Evolutionary conservation across 2,329 filamentous ascomycete genomes (phyloP), one percentile per base, ranked within the genome.

Genomic region (Fusarium circinatum): DNA sequence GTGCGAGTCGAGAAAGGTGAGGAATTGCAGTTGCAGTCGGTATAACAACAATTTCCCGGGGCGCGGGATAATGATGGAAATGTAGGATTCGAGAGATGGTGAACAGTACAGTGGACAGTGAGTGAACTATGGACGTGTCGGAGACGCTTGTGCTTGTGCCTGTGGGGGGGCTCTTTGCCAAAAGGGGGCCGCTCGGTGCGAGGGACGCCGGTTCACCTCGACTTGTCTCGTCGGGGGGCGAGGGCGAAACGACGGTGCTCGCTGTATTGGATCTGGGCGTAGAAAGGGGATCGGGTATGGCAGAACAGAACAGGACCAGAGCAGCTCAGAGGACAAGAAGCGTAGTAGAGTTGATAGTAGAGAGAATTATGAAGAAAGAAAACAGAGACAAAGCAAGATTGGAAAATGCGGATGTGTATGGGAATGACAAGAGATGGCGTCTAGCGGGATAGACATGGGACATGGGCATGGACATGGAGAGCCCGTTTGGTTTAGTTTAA

Each of bases 121-220:
- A 60, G 56, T 49, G 55, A 71, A 74, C 68, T 76, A 68, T 64
- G 71, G 71, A 75, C 63, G 65, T 68, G 74, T 71, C 65, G 75
- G 74, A 75, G 68, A 74, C 71, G 72, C 71, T 77, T 78, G 75
- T 73, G 75, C 59, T 70, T 70, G 70, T 72, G 70, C 54, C 42
- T 72, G 69, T 69, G 70, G 69, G 71, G 74, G 65, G 71, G 65
- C 57, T 72, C 47, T 73, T 72, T 75, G 76, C 76, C 76, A 78
- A 78, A 78, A 78, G 76, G 76, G 67, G 76, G 76, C 76, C 75
- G 76, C 74, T 78, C 76, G 76, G 76, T 78, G 76, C 75, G 75
- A 77, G 72, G 70, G 75, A 76, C 76, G 74, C 76, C 75, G 76
- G 73, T 75, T 78, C 75, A 73, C 68, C 73, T 71, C 76, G 73